These are phyloP conservation scores for Dianthus caryophyllus DNA, from an alignment of 148 eudicot genomes.

Conservation along the genomic window DNA sequence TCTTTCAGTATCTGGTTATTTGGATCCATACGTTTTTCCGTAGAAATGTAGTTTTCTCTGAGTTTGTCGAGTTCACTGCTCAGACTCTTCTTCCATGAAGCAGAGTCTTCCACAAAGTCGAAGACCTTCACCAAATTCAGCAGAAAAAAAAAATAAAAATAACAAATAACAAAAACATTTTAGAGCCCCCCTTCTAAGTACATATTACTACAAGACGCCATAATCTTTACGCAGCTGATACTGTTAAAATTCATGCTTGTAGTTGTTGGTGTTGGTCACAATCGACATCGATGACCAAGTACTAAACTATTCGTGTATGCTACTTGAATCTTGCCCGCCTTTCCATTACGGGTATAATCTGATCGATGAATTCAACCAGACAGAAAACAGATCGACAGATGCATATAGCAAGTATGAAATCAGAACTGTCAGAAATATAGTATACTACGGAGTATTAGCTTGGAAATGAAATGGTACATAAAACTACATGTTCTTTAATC, in stretches of 20 bases:
- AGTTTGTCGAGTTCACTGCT: constrained; percentile 46
- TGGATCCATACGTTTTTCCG: constrained; percentile 42
- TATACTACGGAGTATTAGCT: not conserved
- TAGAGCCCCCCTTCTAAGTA: constrained; percentile 22
- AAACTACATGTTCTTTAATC: no score
- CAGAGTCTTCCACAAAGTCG: constrained; percentile 51
- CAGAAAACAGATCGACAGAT: not conserved
- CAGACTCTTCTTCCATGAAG: constrained; percentile 60
- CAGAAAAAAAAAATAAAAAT: constrained; percentile 26
- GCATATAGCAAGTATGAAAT: not conserved
- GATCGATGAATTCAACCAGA: not conserved
- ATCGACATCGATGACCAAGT: not conserved
- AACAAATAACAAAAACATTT: no score
- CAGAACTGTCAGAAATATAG: not conserved
- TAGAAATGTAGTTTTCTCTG: constrained; percentile 47
- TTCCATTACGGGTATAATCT: not conserved
- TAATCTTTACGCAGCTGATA: not conserved
- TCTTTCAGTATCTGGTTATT: constrained; percentile 49
- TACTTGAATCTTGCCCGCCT: not conserved
- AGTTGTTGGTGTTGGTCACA: no score
- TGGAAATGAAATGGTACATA: not conserved
- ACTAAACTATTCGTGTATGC: not conserved
- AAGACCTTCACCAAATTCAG: constrained; percentile 49
- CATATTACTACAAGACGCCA: constrained; percentile 12
- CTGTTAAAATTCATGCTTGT: not conserved